These are phyloP conservation scores for Phaseolus coccineus DNA, from an alignment of 331 rosid species.

Conservation along the genomic window DNA sequence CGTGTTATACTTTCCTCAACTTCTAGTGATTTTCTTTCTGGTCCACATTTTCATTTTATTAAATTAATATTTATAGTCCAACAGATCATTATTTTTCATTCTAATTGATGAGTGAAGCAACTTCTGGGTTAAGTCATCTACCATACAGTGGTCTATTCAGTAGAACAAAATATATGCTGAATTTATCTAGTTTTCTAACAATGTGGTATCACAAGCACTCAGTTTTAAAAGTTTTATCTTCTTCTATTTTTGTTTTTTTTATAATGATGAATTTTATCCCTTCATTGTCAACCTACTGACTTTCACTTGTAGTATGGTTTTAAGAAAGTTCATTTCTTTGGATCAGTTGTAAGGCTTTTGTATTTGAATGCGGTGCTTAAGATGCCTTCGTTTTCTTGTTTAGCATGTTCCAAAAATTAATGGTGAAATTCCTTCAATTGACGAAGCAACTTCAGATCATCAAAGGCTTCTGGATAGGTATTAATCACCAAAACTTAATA, in stretches of 20 bases:
- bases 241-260: not conserved
- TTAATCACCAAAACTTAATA: slow-evolving; percentile 22
- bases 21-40: not conserved
- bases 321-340: slow-evolving; percentile 32
- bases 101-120: slow-evolving; percentile 16
- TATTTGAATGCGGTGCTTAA: slow-evolving; percentile 35
- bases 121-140: slow-evolving; percentile 11
- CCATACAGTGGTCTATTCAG: not conserved
- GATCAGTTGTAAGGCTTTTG: slow-evolving; percentile 5
- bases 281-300: not conserved
- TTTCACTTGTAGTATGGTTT: not conserved
- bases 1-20: slow-evolving; percentile 2
- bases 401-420: slow-evolving; percentile 94
- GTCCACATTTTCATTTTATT: slow-evolving; percentile 22
- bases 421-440: slow-evolving; percentile 89
- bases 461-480: slow-evolving; percentile 88
- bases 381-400: slow-evolving; percentile 22
- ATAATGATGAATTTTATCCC: not conserved
- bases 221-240: not conserved
- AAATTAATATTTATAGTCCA: not conserved
- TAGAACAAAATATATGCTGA: slow-evolving; percentile 13
- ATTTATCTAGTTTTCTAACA: slow-evolving; percentile 17
- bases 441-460: slow-evolving; percentile 88
- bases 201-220: not conserved
- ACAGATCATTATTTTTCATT: not conserved